These are phyloP conservation scores for Teratosphaeria pseudoeucalypti DNA, from an alignment of 2,329 filamentous ascomycete genomes.

Conservation along the genomic window DNA sequence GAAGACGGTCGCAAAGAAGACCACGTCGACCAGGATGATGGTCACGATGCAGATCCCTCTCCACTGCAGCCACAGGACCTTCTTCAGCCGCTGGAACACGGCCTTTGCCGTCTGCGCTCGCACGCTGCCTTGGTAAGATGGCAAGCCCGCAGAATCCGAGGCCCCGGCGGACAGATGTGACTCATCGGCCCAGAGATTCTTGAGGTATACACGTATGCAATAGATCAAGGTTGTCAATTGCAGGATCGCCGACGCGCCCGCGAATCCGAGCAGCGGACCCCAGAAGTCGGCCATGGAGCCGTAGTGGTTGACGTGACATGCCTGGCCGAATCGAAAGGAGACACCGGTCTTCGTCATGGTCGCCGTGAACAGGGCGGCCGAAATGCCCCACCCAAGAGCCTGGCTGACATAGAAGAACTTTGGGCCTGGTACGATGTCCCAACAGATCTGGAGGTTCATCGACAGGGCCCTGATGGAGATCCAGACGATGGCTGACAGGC, in stretches of 20 bases:
- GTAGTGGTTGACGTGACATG: constrained; percentile 88
- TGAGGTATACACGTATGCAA: constrained; percentile 89
- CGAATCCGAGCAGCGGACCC: constrained; percentile 75
- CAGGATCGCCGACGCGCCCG: constrained; percentile 63
- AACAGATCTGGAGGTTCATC: constrained; percentile 94
- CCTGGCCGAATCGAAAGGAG: constrained; percentile 82
- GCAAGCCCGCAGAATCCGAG: constrained; percentile 53
- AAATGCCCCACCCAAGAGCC: constrained; percentile 72
- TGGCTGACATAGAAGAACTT: constrained; percentile 84
- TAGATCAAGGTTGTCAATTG: constrained; percentile 78
- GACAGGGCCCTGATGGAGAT: constrained; percentile 81
- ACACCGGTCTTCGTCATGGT: constrained; percentile 80
- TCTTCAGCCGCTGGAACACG: constrained; percentile 74
- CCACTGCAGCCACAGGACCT: constrained; percentile 89
- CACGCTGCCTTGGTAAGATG: constrained; percentile 65
- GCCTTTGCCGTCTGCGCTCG: constrained; percentile 74
- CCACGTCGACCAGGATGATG: constrained; percentile 80
- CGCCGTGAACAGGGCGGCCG: constrained; percentile 61
- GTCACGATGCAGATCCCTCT: constrained; percentile 81
- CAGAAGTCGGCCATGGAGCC: constrained; percentile 78
- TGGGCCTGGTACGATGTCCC: constrained; percentile 81
- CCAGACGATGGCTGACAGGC: constrained; percentile 79
- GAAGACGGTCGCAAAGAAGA: constrained; percentile 89
- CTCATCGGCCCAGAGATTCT: constrained; percentile 62
- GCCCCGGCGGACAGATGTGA: constrained; percentile 49